Base-by-base conservation (phyloP, 768 basidiomycete genomes). In the Strobilomyces confusus region DNA sequence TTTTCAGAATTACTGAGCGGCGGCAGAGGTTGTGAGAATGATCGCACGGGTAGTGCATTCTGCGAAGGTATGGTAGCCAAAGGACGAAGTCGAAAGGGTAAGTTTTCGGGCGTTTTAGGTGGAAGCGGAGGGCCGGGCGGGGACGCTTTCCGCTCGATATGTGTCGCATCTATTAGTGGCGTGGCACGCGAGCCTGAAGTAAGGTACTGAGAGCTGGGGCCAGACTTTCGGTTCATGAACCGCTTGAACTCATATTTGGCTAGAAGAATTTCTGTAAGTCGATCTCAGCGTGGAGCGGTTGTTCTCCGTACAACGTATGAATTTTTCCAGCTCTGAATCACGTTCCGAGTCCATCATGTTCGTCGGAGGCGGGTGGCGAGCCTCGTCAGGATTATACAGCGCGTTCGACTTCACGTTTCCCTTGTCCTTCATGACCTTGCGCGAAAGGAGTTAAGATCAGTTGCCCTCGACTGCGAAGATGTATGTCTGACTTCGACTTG, bases 291-390 rank as follows among this genome's bases (percentile, higher is more conserved):
- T 6, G 17, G 43, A 44, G 4, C 5, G 25, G 19, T 9, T 30
- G 22, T 32, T 43, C 49, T 48, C 52, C 69, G 75, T 80, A 89
- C 89, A 77, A 54, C 95, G 82, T 56, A 98, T 94, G 73, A 84
- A 97, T 63, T 82, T 84, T 69, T 98, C 95, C 41, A 98, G 79
- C 55, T 98, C 94, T 44, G 88, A 87, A 64, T 95, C 92, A 29
- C 93, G 78, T 62, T 89, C 89, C 1, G 79, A 75, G 48, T 92
- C 90, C 37, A 86, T 81, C 63, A 87, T 75, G 58, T 86, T 87
- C 4, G 90, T 80, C 0, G 92, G 92, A 0, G 92, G 92, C 5
- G 92, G 93, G 63, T 95, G 70, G 11, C 85, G 79, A 23, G 77
- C 63, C 67, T 95, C 92, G 65, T 95, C 84, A 3, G 93, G 89